phyloP scores from a whole-genome alignment of 768 basidiomycete genomes.

The Hygrocybe coccinea region DNA sequence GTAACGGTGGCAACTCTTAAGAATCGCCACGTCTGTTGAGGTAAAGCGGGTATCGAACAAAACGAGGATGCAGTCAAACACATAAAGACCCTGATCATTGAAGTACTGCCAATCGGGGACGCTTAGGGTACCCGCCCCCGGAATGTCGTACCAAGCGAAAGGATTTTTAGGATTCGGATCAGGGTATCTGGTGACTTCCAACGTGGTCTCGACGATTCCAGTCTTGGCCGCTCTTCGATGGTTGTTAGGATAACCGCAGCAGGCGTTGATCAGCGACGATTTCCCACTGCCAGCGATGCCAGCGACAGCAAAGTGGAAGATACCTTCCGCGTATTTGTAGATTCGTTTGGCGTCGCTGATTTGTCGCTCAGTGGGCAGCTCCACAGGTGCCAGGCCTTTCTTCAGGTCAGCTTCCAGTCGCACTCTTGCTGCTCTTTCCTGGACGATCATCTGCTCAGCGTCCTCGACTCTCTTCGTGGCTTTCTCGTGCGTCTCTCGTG shows the following conservation, averaged over 20 bases:
- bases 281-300: slow-evolving; percentile 34
- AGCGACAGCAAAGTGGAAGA: slow-evolving; percentile 32
- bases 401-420: slow-evolving; percentile 10
- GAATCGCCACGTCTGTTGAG: slow-evolving; percentile 30
- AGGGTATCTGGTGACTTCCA: slow-evolving; percentile 20
- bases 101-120: slow-evolving; percentile 34
- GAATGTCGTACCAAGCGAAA: slow-evolving; percentile 34
- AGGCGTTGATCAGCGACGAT: slow-evolving; percentile 35
- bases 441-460: slow-evolving; percentile 14
- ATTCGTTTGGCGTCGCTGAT: slow-evolving; percentile 9
- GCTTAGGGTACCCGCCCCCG: slow-evolving; percentile 32
- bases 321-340: slow-evolving; percentile 18
- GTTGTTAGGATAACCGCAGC: slow-evolving; percentile 27
- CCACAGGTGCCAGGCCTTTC: slow-evolving; percentile 20
- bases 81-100: slow-evolving; percentile 32
- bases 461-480: slow-evolving; percentile 5
- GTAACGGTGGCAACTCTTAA: slow-evolving; percentile 26
- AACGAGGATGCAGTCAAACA: slow-evolving; percentile 33
- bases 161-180: slow-evolving; percentile 17
- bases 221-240: slow-evolving; percentile 23
- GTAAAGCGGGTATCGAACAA: slow-evolving; percentile 33
- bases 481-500: slow-evolving; percentile 10
- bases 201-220: slow-evolving; percentile 29
- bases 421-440: slow-evolving; percentile 8
- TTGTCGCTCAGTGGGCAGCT: slow-evolving; percentile 26